Evolutionary conservation across 2,329 filamentous ascomycete genomes (phyloP).

Genomic region (Colletotrichum sp.): DNA sequence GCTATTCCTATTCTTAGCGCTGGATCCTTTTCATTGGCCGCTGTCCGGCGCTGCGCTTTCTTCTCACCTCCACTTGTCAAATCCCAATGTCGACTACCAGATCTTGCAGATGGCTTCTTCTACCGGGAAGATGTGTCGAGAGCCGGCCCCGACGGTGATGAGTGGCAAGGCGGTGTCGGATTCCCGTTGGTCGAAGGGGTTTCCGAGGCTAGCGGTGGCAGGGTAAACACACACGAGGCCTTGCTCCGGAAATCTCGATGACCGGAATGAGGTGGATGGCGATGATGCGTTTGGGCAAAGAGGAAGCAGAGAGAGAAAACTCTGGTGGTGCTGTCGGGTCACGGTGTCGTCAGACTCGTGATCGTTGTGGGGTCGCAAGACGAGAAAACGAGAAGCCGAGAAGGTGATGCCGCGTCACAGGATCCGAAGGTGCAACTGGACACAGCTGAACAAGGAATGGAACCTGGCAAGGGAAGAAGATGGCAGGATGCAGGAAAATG

Average conservation of each 20-base stretch:
- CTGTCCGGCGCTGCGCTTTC: not conserved
- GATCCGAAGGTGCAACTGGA: not conserved
- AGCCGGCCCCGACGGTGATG: not conserved
- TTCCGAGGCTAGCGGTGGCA: not conserved
- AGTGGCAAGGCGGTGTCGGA: slow-evolving; percentile 2
- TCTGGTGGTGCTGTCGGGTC: not conserved
- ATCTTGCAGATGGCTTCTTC: slow-evolving; percentile 3
- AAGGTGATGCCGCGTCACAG: not conserved
- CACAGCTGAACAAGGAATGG: not conserved
- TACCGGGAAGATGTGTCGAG: slow-evolving; percentile 9
- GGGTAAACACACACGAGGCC: not conserved
- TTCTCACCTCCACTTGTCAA: slow-evolving; percentile 13
- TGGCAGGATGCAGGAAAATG: slow-evolving; percentile 1
- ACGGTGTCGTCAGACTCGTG: slow-evolving; percentile 4
- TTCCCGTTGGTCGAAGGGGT: not conserved
- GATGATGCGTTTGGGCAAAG: not conserved
- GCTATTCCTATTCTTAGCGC: slow-evolving; percentile 31
- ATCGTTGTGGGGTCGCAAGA: not conserved
- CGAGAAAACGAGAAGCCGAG: not conserved
- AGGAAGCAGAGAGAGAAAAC: slow-evolving; percentile 5
- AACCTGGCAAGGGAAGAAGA: not conserved
- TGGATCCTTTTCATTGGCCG: slow-evolving; percentile 26
- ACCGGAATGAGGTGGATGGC: not conserved
- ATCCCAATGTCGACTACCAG: slow-evolving; percentile 14
- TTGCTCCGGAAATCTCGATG: not conserved